These are phyloP conservation scores for Oryza meridionalis DNA, from an alignment of 176 grass and related monocot genomes.

Conservation along the genomic window DNA sequence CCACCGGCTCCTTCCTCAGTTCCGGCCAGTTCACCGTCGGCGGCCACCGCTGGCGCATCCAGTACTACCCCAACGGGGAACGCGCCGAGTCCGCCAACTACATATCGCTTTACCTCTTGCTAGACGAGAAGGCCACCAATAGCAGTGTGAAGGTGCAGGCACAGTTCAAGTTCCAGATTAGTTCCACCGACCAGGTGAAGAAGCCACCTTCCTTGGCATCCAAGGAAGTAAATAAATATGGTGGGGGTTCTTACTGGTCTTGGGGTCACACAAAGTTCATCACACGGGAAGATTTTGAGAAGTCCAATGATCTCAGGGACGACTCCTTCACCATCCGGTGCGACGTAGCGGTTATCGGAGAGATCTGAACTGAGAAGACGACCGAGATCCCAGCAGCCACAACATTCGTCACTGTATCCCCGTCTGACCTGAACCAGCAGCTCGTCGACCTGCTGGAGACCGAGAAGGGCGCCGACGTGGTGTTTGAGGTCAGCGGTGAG, in stretches of 20 bases:
- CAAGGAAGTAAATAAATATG: neutral
- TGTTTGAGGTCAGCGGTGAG: rapidly evolving
- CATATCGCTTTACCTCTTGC: conserved; percentile 23
- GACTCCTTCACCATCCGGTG: neutral
- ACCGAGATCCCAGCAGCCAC: no score
- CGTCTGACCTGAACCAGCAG: no score
- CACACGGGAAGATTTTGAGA: neutral
- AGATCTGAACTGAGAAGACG: no score
- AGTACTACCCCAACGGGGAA: conserved; percentile 23
- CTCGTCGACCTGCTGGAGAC: no score
- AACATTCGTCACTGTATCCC: no score
- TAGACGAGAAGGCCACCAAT: neutral
- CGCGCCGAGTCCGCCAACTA: neutral
- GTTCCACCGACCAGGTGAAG: neutral
- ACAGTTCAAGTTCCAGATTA: neutral
- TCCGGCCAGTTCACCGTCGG: no score
- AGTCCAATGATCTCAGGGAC: neutral
- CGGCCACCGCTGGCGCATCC: conserved; percentile 16
- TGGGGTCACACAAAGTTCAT: neutral
- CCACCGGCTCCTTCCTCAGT: no score
- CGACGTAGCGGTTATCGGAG: neutral
- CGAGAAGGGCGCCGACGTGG: no score
- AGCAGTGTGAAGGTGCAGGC: neutral
- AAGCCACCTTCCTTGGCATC: neutral
- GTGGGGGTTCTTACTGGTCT: rapidly evolving